phyloP scores from a whole-genome alignment of 768 basidiomycete genomes.

The Tricholoma sp. region DNA sequence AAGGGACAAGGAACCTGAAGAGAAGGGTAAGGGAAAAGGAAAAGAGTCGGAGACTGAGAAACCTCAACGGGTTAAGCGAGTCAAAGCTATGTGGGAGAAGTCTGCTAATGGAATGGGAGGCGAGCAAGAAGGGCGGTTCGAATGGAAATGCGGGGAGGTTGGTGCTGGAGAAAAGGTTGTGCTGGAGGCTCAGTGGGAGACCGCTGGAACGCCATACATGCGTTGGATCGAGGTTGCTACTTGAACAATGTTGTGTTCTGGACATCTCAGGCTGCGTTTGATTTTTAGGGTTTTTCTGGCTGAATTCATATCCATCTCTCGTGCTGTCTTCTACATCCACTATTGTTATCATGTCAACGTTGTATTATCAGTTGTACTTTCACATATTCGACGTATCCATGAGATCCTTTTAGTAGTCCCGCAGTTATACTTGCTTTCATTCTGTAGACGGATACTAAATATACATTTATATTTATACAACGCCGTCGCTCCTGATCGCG shows the following conservation, averaged over 20 bases:
- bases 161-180: constrained; percentile 36
- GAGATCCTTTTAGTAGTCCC: no score
- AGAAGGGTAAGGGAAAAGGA: constrained; percentile 19
- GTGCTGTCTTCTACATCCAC: no score
- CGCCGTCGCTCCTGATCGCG: constrained; percentile 60
- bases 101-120: constrained; percentile 39
- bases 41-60: constrained; percentile 19
- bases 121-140: constrained; percentile 51
- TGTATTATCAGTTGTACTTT: no score
- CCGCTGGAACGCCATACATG: constrained; percentile 35
- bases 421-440: no score
- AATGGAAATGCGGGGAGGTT: constrained; percentile 43
- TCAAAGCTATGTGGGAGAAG: constrained; percentile 30
- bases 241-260: background rate
- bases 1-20: background rate
- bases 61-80: constrained; percentile 4
- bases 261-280: background rate
- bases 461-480: constrained; percentile 25
- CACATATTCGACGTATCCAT: no score
- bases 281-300: background rate
- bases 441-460: no score
- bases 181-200: constrained; percentile 49
- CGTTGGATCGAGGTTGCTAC: constrained; percentile 18
- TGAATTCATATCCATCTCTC: no score
- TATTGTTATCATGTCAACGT: no score